phyloP scores from a whole-genome alignment of 2,329 filamentous ascomycete genomes.

The Colletotrichum brevisporum region DNA sequence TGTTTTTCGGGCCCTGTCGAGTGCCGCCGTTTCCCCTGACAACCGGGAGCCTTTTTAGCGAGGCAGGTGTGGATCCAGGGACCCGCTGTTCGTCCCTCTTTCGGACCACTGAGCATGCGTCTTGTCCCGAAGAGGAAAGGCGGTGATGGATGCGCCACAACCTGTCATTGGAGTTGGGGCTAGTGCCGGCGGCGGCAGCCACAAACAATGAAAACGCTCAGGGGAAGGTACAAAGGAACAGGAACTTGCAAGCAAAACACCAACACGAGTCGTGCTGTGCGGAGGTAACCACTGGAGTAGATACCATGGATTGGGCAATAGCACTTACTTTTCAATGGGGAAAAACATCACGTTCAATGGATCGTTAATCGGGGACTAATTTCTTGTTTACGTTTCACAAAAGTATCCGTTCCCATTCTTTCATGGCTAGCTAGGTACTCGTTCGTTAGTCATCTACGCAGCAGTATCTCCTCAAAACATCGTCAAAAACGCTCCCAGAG shows the following conservation, averaged over 20 bases:
- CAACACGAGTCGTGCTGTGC: conserved; percentile 7
- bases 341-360: neutral
- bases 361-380: neutral
- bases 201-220: conserved; percentile 27
- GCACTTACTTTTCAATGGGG: neutral
- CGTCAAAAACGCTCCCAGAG: neutral
- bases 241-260: conserved; percentile 1
- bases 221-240: conserved; percentile 1
- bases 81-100: neutral
- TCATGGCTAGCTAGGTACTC: neutral
- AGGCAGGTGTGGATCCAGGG: neutral
- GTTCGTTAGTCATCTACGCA: neutral
- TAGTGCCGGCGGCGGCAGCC: neutral
- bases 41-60: conserved; percentile 41
- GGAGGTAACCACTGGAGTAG: no score
- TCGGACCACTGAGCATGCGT: neutral
- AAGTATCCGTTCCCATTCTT: neutral
- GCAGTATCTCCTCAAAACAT: conserved; percentile 14
- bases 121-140: neutral
- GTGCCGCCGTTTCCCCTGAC: conserved; percentile 37
- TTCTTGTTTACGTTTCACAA: conserved; percentile 4
- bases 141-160: neutral
- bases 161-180: neutral
- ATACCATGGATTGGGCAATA: no score
- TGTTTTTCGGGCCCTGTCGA: conserved; percentile 32